These are phyloP conservation scores for Quercus bicolor DNA, from an alignment of 306 rosid species.

Conservation along the genomic window DNA sequence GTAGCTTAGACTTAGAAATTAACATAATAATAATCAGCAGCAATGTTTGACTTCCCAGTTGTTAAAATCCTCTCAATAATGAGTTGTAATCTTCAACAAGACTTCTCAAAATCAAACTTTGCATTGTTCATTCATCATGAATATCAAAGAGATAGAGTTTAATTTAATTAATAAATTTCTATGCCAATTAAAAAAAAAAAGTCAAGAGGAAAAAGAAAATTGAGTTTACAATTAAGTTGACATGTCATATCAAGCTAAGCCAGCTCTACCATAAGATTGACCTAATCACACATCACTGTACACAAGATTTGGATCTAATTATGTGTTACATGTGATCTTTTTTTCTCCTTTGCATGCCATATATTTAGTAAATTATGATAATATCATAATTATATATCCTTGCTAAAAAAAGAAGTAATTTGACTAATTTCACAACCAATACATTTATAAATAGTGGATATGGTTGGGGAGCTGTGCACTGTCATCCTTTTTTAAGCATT, in stretches of 20 bases:
- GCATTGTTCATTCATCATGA: too few relatives aligned
- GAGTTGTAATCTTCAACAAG: too few relatives aligned
- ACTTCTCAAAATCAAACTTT: too few relatives aligned
- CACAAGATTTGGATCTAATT: neutral
- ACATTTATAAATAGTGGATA: neutral
- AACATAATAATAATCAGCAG: too few relatives aligned
- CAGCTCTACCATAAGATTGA: neutral
- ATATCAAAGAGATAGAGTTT: too few relatives aligned
- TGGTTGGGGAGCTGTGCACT: neutral
- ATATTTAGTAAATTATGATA: neutral
- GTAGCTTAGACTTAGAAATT: too few relatives aligned
- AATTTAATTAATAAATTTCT: too few relatives aligned
- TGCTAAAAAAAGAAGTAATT: neutral
- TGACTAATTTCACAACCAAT: neutral
- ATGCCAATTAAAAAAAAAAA: neutral
- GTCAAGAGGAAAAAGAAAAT: neutral
- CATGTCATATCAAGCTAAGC: neutral
- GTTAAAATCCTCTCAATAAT: too few relatives aligned
- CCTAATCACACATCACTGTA: neutral
- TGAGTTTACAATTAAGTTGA: neutral
- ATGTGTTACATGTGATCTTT: neutral
- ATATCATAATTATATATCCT: neutral
- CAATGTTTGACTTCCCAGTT: too few relatives aligned
- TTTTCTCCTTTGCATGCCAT: neutral
- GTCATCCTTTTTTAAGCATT: slow-evolving; percentile 1